Conservation (phyloP, 1,284 basidiomycete genomes). For the Tylopilus orsonianus region DNA sequence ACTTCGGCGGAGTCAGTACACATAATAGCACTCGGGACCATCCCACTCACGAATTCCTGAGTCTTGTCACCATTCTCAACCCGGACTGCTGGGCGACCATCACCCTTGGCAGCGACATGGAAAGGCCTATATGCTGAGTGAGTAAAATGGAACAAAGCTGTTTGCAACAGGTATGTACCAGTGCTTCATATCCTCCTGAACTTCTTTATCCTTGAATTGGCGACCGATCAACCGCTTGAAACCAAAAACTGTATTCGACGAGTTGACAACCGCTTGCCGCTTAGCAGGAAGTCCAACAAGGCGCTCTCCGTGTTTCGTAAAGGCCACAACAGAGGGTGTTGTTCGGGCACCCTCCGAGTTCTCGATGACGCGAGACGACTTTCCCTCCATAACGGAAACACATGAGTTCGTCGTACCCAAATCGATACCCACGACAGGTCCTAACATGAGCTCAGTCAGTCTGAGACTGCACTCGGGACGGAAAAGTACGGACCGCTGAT, state of each 20-base stretch:
- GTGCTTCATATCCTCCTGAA: slow-evolving; percentile 86
- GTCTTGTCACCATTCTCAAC: slow-evolving; percentile 77
- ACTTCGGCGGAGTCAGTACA: slow-evolving; percentile 41
- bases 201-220: slow-evolving; percentile 91
- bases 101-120: slow-evolving; percentile 71
- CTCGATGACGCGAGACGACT: slow-evolving; percentile 93
- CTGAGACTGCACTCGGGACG: not conserved
- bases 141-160: not conserved
- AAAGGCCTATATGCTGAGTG: slow-evolving; percentile 59
- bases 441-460: slow-evolving; percentile 34
- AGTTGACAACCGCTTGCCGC: slow-evolving; percentile 96
- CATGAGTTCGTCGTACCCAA: slow-evolving; percentile 91
- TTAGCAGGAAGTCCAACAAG: slow-evolving; percentile 96
- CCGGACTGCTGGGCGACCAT: slow-evolving; percentile 73
- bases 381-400: slow-evolving; percentile 95
- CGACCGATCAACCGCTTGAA: slow-evolving; percentile 98
- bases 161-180: slow-evolving; percentile 44
- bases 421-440: slow-evolving; percentile 83
- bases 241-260: slow-evolving; percentile 90
- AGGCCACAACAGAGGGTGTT: slow-evolving; percentile 97
- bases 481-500: slow-evolving; percentile 56
- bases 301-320: slow-evolving; percentile 94
- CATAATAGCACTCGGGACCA: not conserved
- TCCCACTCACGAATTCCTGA: slow-evolving; percentile 61
- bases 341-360: slow-evolving; percentile 98